Base-by-base conservation (phyloP, 2,329 filamentous ascomycete species). In the Bipolaris bicolor region DNA sequence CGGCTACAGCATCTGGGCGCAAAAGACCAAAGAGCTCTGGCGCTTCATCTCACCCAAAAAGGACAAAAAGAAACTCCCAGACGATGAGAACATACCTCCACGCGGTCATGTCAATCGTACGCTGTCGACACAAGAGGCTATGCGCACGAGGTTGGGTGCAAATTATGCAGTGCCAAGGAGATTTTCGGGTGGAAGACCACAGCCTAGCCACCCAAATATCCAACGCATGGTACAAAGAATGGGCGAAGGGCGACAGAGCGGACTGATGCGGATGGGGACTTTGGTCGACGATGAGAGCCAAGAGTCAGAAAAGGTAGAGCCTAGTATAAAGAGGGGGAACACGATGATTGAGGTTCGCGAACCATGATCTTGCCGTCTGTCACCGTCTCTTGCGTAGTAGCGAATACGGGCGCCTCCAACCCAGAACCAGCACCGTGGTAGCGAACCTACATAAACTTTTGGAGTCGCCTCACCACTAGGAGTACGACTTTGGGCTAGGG, bases 1-100 rank as follows among this genome's bases (percentile, higher is more conserved):
- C 31, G 77, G 77, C 2, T 77, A 78, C 60, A 60, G 67, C 3
- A 73, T 77, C 46, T 78, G 76, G 76, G 63, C 61, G 9, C 59
- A 63, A 7, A 73, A 73, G 24, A 71, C 69, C 3, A 69, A 66
- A 15, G 62, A 66, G 20, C 7, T 72, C 11, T 74, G 63, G 62
- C 69, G 64, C 13, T 74, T 67, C 67, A 22, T 74, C 1, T 56
- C 55, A 18, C 67, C 67, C 5, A 39, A 49, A 29, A 39, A 29
- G 3, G 15, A 29, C 5, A 16, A 39, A 1, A 72, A 62, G 7
- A 56, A 52, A 3, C 55, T 62, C 9, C 44, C 50, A 3, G 45
- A 58, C 2, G 59, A 63, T 11, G 55, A 50, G 5, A 58, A 61
- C 3, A 57, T 61, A 15, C 53, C 58, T 5, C 39, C 31, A 4